phyloP scores from a whole-genome alignment of 2,329 filamentous ascomycete genomes.

The Triangularia verruculosa region DNA sequence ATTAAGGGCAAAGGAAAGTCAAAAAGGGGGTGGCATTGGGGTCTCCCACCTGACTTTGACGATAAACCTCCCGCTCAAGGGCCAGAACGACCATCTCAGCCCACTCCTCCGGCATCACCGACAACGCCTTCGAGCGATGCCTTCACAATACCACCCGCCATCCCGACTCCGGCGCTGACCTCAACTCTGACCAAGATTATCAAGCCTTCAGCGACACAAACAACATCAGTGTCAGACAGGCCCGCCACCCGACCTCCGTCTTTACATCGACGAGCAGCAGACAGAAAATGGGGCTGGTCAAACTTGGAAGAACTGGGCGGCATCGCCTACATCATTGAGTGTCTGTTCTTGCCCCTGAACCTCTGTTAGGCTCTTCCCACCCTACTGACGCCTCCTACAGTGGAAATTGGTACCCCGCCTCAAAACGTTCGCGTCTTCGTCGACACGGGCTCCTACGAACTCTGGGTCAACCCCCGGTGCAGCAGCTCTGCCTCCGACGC shows the following conservation, averaged over 20 bases:
- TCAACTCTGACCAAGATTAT: background rate
- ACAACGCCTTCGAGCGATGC: background rate
- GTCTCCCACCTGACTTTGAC: conserved; percentile 11
- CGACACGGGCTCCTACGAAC: conserved; percentile 39
- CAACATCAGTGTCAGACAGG: background rate
- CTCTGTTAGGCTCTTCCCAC: background rate
- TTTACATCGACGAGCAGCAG: conserved; percentile 1
- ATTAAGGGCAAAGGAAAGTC: conserved; percentile 24
- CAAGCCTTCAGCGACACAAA: background rate
- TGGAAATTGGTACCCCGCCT: conserved; percentile 37
- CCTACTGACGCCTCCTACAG: conserved; percentile 20
- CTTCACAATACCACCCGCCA: background rate
- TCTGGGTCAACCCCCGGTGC: conserved; percentile 39
- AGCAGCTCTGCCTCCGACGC: conserved; percentile 31
- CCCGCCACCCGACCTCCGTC: background rate
- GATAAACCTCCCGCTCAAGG: background rate
- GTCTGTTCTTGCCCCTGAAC: conserved; percentile 25
- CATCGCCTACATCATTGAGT: conserved; percentile 36
- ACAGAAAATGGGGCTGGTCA: conserved; percentile 26
- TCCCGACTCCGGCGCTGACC: background rate
- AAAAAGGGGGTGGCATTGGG: conserved; percentile 21
- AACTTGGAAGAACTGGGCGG: conserved; percentile 28
- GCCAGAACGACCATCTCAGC: background rate
- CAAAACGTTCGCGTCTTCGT: conserved; percentile 37
- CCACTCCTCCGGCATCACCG: background rate